Conservation (phyloP, 331 rosid species). For the Rosa hybrid region DNA sequence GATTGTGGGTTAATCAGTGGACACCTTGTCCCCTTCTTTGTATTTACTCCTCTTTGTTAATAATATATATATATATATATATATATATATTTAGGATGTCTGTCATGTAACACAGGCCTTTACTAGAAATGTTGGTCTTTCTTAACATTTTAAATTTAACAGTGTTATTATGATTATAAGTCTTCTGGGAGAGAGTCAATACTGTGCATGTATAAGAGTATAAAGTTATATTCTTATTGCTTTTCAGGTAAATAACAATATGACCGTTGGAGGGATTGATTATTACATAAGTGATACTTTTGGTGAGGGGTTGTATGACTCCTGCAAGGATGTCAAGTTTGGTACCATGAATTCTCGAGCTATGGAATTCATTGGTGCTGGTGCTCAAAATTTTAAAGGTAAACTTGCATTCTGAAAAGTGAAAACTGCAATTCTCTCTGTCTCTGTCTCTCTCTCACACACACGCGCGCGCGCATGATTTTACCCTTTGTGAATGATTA, state of each 20-base stretch:
- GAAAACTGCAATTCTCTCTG: conserved; percentile 24
- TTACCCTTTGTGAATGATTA: background rate
- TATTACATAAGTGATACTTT: conserved; percentile 71
- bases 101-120: background rate
- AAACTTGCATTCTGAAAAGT: conserved; percentile 28
- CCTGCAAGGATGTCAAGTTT: conserved; percentile 96
- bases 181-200: conserved; percentile 1
- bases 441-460: conserved; percentile 10
- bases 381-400: conserved; percentile 89
- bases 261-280: conserved; percentile 84
- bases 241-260: conserved; percentile 72
- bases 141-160: background rate
- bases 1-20: background rate
- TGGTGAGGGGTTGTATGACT: conserved; percentile 90
- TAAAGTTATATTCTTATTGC: conserved; percentile 16
- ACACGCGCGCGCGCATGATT: background rate
- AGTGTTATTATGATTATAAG: background rate
- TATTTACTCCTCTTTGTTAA: background rate
- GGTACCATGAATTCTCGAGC: conserved; percentile 90
- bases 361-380: conserved; percentile 77
- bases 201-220: conserved; percentile 3
- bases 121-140: background rate
- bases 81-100: background rate
- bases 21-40: background rate
- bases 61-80: no score